Percentiles rank a stretch among this genome's conserved stretches.
These are phyloP conservation scores for Trichoderma sp. DNA, from an alignment of 2,329 filamentous ascomycete species.

Conservation along the genomic window DNA sequence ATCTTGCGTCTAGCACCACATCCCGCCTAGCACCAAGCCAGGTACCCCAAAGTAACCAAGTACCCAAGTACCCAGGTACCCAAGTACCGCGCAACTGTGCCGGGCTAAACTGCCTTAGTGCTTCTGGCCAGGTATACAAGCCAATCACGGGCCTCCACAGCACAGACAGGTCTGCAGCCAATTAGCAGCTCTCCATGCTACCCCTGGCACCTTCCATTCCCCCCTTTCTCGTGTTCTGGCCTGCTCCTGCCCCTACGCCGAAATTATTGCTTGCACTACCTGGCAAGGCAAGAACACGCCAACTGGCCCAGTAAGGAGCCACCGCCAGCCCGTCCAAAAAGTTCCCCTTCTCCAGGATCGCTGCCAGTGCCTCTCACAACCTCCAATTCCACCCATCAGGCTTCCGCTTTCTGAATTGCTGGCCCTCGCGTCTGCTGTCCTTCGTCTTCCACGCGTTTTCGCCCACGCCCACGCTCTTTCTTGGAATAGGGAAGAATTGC, in stretches of 20 bases:
- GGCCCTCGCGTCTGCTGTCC: constrained; percentile 23
- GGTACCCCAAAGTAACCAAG: background rate
- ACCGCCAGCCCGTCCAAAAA: constrained; percentile 39
- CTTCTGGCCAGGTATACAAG: background rate
- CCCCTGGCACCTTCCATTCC: constrained; percentile 40
- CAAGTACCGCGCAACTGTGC: no score
- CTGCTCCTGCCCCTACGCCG: constrained; percentile 44
- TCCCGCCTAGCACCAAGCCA: background rate
- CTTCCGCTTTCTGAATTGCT: constrained; percentile 29
- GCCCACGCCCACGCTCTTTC: constrained; percentile 36
- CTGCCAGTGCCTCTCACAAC: constrained; percentile 32
- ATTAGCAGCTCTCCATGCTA: constrained; percentile 34
- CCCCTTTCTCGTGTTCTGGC: constrained; percentile 44
- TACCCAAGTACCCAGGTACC: constrained; percentile 4
- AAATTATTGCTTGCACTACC: constrained; percentile 47
- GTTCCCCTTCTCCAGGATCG: constrained; percentile 40
- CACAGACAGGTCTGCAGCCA: constrained; percentile 35
- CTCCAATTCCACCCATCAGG: constrained; percentile 33
- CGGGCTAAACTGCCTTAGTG: background rate
- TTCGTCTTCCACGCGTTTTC: constrained; percentile 30
- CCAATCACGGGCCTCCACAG: constrained; percentile 29
- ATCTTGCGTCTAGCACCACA: constrained; percentile 17
- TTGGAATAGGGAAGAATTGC: constrained; percentile 38
- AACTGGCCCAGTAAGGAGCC: constrained; percentile 24
- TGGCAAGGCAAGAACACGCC: constrained; percentile 42